Evolutionary conservation across 2,329 filamentous ascomycete species (phyloP).

Genomic region (Ophiostoma novo-ulmi): DNA sequence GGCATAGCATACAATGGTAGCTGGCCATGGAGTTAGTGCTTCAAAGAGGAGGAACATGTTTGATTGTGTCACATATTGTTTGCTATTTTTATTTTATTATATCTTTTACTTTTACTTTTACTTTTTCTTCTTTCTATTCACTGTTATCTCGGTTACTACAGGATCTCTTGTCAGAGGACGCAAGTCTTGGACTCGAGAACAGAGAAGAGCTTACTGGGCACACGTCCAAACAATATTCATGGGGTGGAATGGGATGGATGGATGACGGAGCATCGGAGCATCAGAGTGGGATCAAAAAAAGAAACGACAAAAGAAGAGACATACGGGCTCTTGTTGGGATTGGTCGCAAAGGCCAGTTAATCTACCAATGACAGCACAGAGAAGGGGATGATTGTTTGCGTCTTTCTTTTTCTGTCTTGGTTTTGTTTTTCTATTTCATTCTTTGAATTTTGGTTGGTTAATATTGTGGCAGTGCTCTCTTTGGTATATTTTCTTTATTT

Average conservation of each 20-base stretch:
- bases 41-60: background rate
- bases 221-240: background rate
- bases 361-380: background rate
- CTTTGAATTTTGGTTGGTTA: slow-evolving; percentile 1
- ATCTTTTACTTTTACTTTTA: background rate
- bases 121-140: background rate
- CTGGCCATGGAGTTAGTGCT: slow-evolving; percentile 3
- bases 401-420: background rate
- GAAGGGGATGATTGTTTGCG: background rate
- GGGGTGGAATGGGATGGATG: background rate
- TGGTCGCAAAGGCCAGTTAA: background rate
- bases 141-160: background rate
- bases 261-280: background rate
- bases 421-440: slow-evolving; percentile 11
- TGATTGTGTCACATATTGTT: background rate
- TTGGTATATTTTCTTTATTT: slow-evolving; percentile 1
- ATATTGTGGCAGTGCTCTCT: background rate
- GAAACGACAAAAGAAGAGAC: background rate
- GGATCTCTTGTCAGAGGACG: slow-evolving; percentile 1
- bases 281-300: background rate
- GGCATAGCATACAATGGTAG: background rate
- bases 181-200: slow-evolving; percentile 1
- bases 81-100: background rate
- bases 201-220: slow-evolving; percentile 10
- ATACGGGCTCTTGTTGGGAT: background rate